Conservation (phyloP, 805 yeast species). For the Candida multigemmis region DNA sequence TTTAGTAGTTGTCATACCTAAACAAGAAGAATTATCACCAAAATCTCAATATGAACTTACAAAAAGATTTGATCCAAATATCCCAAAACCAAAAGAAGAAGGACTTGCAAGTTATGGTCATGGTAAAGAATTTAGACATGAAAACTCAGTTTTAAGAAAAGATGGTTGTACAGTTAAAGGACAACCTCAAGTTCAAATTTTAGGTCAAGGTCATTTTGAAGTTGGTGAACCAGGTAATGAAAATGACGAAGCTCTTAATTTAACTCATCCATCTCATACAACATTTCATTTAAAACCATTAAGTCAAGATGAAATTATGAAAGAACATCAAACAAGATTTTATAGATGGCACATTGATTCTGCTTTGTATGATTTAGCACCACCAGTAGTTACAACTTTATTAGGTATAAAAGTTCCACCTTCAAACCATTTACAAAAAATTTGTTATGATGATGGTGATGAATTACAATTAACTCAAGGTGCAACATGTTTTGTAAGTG, state of each 20-base stretch:
- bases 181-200: constrained; percentile 85
- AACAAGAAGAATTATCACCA: constrained; percentile 60
- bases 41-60: constrained; percentile 70
- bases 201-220: constrained; percentile 71
- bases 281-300: constrained; percentile 67
- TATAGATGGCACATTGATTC: constrained; percentile 95
- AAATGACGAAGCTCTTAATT: constrained; percentile 48
- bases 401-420: constrained; percentile 78
- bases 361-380: constrained; percentile 77
- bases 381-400: constrained; percentile 80
- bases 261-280: constrained; percentile 80
- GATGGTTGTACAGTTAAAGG: constrained; percentile 75
- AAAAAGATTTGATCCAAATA: constrained; percentile 67
- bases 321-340: constrained; percentile 60
- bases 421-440: constrained; percentile 48
- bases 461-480: constrained; percentile 66
- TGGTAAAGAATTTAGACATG: constrained; percentile 56
- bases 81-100: constrained; percentile 29
- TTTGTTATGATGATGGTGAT: constrained; percentile 58
- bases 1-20: constrained; percentile 68
- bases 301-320: constrained; percentile 52
- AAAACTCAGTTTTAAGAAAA: constrained; percentile 56
- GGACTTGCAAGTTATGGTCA: constrained; percentile 66
- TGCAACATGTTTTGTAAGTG: constrained; percentile 83
- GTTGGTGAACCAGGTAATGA: constrained; percentile 47